phyloP scores from a whole-genome alignment of 2,329 filamentous ascomycete species.

The Dothideomycetes sp. region DNA sequence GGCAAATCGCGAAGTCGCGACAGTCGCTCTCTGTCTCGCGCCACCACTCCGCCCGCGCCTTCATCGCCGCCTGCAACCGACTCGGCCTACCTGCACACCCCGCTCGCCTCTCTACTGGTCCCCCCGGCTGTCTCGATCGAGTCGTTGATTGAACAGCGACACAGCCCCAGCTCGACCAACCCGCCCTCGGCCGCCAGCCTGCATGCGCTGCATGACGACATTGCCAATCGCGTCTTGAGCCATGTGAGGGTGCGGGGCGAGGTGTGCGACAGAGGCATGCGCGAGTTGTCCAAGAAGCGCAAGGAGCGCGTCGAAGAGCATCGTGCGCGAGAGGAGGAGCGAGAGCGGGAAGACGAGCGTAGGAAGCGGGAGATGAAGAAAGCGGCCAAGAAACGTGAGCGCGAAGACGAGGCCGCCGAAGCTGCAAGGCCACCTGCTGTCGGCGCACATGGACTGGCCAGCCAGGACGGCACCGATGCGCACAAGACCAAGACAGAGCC shows the following conservation, averaged over 20 bases:
- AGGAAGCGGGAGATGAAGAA: slow-evolving; percentile 18
- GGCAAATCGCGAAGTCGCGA: slow-evolving; percentile 30
- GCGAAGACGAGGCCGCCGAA: slow-evolving; percentile 35
- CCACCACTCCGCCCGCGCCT: slow-evolving; percentile 58
- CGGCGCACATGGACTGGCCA: slow-evolving; percentile 51
- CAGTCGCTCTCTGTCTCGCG: slow-evolving; percentile 61
- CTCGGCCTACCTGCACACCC: slow-evolving; percentile 54
- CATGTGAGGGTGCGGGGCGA: slow-evolving; percentile 42
- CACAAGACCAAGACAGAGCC: slow-evolving; percentile 32
- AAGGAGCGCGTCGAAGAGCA: slow-evolving; percentile 50
- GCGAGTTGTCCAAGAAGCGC: slow-evolving; percentile 53
- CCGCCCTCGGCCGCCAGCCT: slow-evolving; percentile 51
- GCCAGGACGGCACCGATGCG: slow-evolving; percentile 52
- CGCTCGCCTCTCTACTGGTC: slow-evolving; percentile 40
- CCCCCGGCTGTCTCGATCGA: slow-evolving; percentile 52
- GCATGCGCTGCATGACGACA: slow-evolving; percentile 52
- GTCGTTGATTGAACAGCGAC: slow-evolving; percentile 52
- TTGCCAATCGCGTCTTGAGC: slow-evolving; percentile 44
- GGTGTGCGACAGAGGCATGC: slow-evolving; percentile 63
- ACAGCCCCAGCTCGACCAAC: slow-evolving; percentile 39
- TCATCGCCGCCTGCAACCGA: slow-evolving; percentile 29
- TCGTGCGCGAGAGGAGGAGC: slow-evolving; percentile 39
- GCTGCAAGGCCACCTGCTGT: slow-evolving; percentile 43
- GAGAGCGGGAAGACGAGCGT: slow-evolving; percentile 38
- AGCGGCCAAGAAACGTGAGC: slow-evolving; percentile 55